Evolutionary conservation across 2,329 filamentous ascomycete species (phyloP), one percentile per base, ranked within the genome.

Genomic region (Colletotrichum australisinense): DNA sequence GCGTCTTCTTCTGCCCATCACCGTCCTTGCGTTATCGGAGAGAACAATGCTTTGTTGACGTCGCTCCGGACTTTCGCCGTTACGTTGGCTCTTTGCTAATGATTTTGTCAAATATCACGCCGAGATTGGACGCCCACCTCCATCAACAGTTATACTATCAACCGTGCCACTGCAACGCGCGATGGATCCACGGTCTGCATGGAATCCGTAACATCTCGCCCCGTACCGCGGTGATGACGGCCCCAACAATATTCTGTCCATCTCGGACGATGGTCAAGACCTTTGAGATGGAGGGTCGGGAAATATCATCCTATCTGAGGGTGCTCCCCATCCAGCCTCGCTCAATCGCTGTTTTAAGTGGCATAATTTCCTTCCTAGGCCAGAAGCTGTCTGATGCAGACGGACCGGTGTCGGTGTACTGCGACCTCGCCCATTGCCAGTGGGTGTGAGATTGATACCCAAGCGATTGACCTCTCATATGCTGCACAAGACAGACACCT

Each of bases 21-120:
- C 26, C 58, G 32, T 68, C 52, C 46, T 59, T 53, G 67, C 56
- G 67, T 57, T 62, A 52, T 66, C 46, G 62, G 67, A 72, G 62
- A 70, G 56, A 63, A 73, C 71, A 73, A 73, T 73, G 67, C 67
- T 71, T 71, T 73, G 71, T 73, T 42, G 55, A 30, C 16, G 3
- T 32, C 32, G 19, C 24, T 49, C 55, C n/a, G 46, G 26, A 22
- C n/a, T 22, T n/a, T 56, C 24, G 57, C 28, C 22, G 32, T 22
- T 59, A 22, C 8, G 19, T 28, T 59, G 6, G 19, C 24, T n/a
- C 9, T 73, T 64, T 73, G 53, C 59, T 49, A 62, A 52, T 63
- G 22, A 12, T 12, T 19, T 35, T 58, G 38, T 63, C 38, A 69
- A 53, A 22, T 16, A 22, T 64, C n/a, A 7, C 16, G 6, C 42